Evolutionary conservation across 768 basidiomycete species (phyloP).

Genomic region (Macrolepiota albuminosa): DNA sequence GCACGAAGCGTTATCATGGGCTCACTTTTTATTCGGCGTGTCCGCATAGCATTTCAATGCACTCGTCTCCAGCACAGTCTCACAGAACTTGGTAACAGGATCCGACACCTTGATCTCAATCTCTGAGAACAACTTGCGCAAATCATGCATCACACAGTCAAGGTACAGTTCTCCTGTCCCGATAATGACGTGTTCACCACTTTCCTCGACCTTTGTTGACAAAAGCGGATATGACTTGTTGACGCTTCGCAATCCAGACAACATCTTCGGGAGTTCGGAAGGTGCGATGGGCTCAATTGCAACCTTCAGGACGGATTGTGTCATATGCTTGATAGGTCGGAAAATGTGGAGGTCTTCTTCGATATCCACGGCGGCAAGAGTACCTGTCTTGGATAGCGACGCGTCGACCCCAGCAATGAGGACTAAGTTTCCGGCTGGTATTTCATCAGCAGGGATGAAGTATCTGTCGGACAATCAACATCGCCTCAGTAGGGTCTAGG

Average conservation of each 20-base stretch:
- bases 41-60: slow-evolving; percentile 99
- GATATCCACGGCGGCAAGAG: slow-evolving; percentile 65
- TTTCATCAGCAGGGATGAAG: slow-evolving; percentile 83
- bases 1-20: slow-evolving; percentile 2
- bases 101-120: slow-evolving; percentile 99
- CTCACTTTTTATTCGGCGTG: slow-evolving; percentile 97
- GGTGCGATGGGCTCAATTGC: slow-evolving; percentile 98
- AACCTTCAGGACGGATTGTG: slow-evolving; percentile 94
- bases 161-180: slow-evolving; percentile 97
- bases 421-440: slow-evolving; percentile 89
- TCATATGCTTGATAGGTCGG: slow-evolving; percentile 94
- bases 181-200: slow-evolving; percentile 94
- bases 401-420: slow-evolving; percentile 90
- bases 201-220: slow-evolving; percentile 95
- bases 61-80: slow-evolving; percentile 96
- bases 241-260: slow-evolving; percentile 92
- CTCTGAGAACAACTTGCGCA: slow-evolving; percentile 88
- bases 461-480: slow-evolving; percentile 51
- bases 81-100: slow-evolving; percentile 96
- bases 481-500: not conserved
- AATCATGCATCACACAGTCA: slow-evolving; percentile 95
- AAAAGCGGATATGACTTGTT: slow-evolving; percentile 97
- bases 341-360: slow-evolving; percentile 93
- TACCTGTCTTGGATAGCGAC: slow-evolving; percentile 94
- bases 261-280: slow-evolving; percentile 98